Conservation (phyloP, 1,284 basidiomycete genomes). For the Trichosporon asahii region DNA sequence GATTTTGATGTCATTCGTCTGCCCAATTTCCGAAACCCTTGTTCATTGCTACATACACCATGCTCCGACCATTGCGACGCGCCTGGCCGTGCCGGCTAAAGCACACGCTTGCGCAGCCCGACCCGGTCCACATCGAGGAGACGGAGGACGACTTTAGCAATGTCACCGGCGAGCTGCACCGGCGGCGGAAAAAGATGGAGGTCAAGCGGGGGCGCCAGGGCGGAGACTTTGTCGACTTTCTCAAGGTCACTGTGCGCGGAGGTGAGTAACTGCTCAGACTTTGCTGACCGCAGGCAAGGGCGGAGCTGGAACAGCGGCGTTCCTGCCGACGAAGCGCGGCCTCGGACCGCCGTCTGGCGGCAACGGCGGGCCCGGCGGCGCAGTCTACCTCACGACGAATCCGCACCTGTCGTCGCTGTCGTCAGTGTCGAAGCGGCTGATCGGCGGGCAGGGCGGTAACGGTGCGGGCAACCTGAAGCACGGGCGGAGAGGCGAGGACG, state of each 20-base stretch:
- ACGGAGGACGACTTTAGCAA: constrained; percentile 33
- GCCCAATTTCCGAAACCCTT: not conserved
- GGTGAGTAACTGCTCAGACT: constrained; percentile 55
- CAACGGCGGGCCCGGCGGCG: constrained; percentile 80
- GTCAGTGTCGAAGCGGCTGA: constrained; percentile 64
- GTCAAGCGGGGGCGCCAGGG: constrained; percentile 56
- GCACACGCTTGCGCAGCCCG: constrained; percentile 10
- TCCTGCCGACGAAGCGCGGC: constrained; percentile 67
- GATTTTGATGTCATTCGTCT: constrained; percentile 9
- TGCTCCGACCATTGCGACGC: not conserved
- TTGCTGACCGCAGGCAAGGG: constrained; percentile 62
- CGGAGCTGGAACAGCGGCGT: constrained; percentile 76
- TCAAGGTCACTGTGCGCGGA: constrained; percentile 69
- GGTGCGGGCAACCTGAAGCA: constrained; percentile 82
- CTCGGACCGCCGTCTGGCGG: constrained; percentile 85
- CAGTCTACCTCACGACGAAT: constrained; percentile 76
- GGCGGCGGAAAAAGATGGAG: constrained; percentile 44
- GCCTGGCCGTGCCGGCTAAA: not conserved
- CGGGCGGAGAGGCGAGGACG: constrained; percentile 68
- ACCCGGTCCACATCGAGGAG: constrained; percentile 18
- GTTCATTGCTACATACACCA: not conserved
- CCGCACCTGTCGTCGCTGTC: constrained; percentile 72
- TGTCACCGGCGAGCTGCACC: constrained; percentile 36
- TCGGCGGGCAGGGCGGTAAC: constrained; percentile 64
- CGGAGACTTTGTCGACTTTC: constrained; percentile 73